Base-by-base conservation (phyloP, 2,329 filamentous ascomycete species). In the Pezicula radicicola region DNA sequence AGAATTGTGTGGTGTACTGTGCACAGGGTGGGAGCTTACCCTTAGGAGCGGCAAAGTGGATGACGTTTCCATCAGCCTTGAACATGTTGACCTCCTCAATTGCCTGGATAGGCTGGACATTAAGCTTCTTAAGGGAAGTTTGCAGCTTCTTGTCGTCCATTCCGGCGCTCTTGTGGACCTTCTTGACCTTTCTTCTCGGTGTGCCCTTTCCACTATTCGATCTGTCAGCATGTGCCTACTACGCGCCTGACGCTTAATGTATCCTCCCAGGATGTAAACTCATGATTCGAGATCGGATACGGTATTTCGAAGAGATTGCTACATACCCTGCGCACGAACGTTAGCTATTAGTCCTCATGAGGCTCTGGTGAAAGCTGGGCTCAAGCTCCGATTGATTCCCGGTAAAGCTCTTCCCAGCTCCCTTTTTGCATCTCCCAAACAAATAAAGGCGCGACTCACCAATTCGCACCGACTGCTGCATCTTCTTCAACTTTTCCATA, bases 71-170 rank as follows among this genome's bases (percentile, higher is more conserved):
- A 73, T 99, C 94, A 72, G 89, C 88, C 89, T 99, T 99, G 88
- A 99, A 99, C 94, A 99, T 99, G 88, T 99, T 99, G 75, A 99
- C 94, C 83, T 99, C 94, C 86, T 99, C 94, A 68, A 99, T 99
- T 63, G 89, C 91, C 81, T 96, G 92, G 77, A 99, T 97, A 69
- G 94, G 94, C 85, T 99, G 94, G 55, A 96, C 93, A 78, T 97
- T 97, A 75, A 99, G 86, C 88, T 99, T 99, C 89, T 99, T 99
- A 64, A 99, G 84, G 58, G 91, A 80, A 58, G 87, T 85, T 81
- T 99, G 94, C 61, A 99, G 90, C 86, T 99, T 99, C 90, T 97
- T 97, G 87, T 99, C 94, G 74, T 99, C 94, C 75, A 89, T 91
- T 72, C 88, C 91, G 63, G 89, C 89, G 75, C 85, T 89, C 75